These are phyloP conservation scores for Podospora comata DNA, from an alignment of 495 filamentous ascomycete species.

Conservation along the genomic window DNA sequence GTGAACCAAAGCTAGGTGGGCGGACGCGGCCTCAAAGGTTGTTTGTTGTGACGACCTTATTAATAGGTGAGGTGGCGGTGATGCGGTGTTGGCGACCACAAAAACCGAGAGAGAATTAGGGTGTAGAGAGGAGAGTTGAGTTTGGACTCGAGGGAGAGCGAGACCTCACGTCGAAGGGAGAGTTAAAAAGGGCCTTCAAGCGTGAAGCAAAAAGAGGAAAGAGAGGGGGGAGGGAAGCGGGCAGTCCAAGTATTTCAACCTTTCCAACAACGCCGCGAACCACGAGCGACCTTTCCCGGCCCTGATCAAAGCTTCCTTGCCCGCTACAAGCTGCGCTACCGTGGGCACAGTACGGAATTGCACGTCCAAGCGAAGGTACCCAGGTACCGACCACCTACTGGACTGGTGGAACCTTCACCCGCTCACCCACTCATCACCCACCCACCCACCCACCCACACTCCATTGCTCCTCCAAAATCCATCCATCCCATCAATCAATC, in stretches of 20 bases:
- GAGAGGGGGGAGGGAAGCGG: constrained; percentile 26
- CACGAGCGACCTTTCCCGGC: constrained; percentile 32
- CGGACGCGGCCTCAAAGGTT: constrained; percentile 4
- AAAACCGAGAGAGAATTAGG: constrained; percentile 12
- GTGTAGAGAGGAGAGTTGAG: constrained; percentile 24
- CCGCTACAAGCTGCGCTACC: constrained; percentile 14
- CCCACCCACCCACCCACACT: not conserved
- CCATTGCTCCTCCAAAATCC: too few relatives aligned
- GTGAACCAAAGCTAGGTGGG: constrained; percentile 9
- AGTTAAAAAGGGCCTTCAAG: constrained; percentile 37
- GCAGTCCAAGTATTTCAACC: constrained; percentile 34
- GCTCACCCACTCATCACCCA: not conserved
- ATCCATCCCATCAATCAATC: too few relatives aligned
- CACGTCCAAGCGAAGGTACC: constrained; percentile 25
- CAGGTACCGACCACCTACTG: constrained; percentile 1
- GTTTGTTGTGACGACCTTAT: constrained; percentile 25
- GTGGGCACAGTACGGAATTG: constrained; percentile 24
- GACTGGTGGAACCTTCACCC: constrained; percentile 12
- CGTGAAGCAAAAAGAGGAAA: constrained; percentile 33
- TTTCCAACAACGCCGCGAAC: constrained; percentile 24
- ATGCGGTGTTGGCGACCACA: constrained; percentile 25
- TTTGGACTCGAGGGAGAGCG: constrained; percentile 31
- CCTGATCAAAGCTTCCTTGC: constrained; percentile 23
- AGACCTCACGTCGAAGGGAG: constrained; percentile 44
- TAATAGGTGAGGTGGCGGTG: constrained; percentile 30